Percentiles rank a stretch among this genome's conserved stretches.
phyloP scores from a whole-genome alignment of 2,329 filamentous ascomycete species.

The Diaporthe vexans region DNA sequence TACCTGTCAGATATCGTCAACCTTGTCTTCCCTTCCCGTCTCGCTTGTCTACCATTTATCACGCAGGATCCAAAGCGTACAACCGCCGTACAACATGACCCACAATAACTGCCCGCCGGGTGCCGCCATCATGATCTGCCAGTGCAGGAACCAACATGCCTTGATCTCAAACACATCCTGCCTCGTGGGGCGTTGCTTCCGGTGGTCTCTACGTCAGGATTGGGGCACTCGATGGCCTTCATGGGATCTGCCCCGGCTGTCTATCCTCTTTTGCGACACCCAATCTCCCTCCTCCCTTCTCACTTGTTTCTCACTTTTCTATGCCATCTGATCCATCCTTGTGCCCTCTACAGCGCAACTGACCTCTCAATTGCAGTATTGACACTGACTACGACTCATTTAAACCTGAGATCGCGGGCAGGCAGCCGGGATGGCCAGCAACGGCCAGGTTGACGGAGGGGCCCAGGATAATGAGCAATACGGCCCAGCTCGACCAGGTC shows the following conservation, averaged over 20 bases:
- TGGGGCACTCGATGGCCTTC: conserved; percentile 1
- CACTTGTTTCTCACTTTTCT: neutral
- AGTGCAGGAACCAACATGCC: conserved; percentile 14
- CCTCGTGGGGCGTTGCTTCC: conserved; percentile 11
- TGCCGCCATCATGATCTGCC: conserved; percentile 4
- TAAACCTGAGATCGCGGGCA: neutral
- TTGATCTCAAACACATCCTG: conserved; percentile 21
- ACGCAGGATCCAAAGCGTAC: conserved; percentile 11
- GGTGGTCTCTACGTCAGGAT: neutral
- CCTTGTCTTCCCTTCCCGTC: conserved; percentile 13
- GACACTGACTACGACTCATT: neutral
- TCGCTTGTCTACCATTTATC: conserved; percentile 6
- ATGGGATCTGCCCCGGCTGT: neutral
- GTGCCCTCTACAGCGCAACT: neutral
- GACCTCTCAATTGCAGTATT: neutral
- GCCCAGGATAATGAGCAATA: neutral
- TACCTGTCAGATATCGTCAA: conserved; percentile 10
- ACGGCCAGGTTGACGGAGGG: conserved; percentile 5
- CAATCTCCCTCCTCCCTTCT: neutral
- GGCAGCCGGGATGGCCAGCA: conserved; percentile 7
- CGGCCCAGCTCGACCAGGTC: conserved; percentile 1
- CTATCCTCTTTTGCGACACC: neutral
- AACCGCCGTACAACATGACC: conserved; percentile 14
- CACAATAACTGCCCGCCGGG: conserved; percentile 17
- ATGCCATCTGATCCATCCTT: neutral